phyloP scores from a whole-genome alignment of 1,139 yeast genomes.

The Taphrina deformans region DNA sequence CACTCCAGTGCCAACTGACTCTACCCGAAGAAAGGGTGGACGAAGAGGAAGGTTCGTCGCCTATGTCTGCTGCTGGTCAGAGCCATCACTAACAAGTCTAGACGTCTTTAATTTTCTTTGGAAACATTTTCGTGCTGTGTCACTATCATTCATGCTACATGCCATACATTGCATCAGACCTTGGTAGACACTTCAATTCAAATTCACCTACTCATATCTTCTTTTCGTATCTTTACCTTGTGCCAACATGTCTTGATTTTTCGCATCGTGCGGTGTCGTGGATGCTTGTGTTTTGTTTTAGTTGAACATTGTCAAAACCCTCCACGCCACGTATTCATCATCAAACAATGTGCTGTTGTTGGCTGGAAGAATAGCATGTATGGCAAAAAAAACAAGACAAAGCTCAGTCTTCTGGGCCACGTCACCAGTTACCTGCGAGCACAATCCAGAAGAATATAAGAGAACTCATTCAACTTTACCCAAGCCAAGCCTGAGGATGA shows the following conservation, averaged over 20 bases:
- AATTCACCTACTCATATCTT: neutral
- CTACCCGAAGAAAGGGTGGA: conserved; percentile 99
- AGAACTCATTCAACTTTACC: too few relatives aligned
- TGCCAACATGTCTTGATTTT: neutral
- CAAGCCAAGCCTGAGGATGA: neutral
- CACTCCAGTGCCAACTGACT: conserved; percentile 99
- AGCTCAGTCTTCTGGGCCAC: too few relatives aligned
- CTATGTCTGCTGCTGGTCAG: neutral
- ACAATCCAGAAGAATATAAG: too few relatives aligned
- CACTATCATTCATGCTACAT: neutral
- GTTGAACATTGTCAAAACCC: neutral
- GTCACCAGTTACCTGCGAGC: too few relatives aligned
- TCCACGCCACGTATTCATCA: too few relatives aligned
- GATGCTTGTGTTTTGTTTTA: neutral
- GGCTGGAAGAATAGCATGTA: too few relatives aligned
- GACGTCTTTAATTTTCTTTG: conserved; percentile 5
- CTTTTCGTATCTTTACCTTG: neutral
- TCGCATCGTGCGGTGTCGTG: neutral
- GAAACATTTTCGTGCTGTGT: neutral
- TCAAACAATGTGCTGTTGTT: neutral
- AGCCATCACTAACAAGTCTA: neutral
- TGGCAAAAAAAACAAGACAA: too few relatives aligned
- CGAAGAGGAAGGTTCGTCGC: conserved; percentile 78
- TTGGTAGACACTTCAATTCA: neutral
- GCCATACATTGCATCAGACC: neutral